Evolutionary conservation across 106 monocot species (phyloP), one percentile per base, ranked within the genome.

Genomic region (Allium cepa): DNA sequence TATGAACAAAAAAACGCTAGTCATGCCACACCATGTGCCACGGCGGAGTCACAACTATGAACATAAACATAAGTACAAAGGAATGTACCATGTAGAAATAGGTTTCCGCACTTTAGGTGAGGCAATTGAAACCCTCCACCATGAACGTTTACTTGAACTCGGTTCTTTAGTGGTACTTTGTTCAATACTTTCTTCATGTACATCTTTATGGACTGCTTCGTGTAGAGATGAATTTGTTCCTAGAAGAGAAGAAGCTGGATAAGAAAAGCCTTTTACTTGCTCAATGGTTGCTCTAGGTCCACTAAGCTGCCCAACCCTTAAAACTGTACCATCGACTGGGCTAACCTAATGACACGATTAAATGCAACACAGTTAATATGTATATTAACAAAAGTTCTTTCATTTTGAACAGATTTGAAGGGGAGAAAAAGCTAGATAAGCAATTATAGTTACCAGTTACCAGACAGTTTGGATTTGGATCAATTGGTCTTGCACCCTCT

Each of bases 391-490:
- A 18, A 48, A 75, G 12, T 59, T 46, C 18, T 16, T 62, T 70
- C 47, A 51, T 18, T 50, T 13, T 59, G 15, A 27, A 62, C 4
- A 49, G 46, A 7, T 16, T 58, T 59, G 10, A 75, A 17, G 57
- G 2, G 57, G 7, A 8, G 53, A 55, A 63, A 66, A 59, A 65
- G 10, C 76, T 49, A 73, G 11, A 78, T 49, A 48, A 77, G 77
- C 46, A 68, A 36, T 36, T 36, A 36, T 36, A 78, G 88, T 92
- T 92, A 97, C 88, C 91, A 80, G 84, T 91, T 91, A 96, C 95
- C 92, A 97, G 89, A 76, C 88, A 97, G 69, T 97, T 87, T 65
- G 84, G 84, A 72, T 97, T 82, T 57, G 64, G 49, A 59, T 97
- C 77, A 57, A 92, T 79, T 69, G 92, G 79, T 70, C 96, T 83